These are phyloP conservation scores for Dichotomopilus funicola DNA, from an alignment of 2,329 filamentous ascomycete species.

Conservation along the genomic window DNA sequence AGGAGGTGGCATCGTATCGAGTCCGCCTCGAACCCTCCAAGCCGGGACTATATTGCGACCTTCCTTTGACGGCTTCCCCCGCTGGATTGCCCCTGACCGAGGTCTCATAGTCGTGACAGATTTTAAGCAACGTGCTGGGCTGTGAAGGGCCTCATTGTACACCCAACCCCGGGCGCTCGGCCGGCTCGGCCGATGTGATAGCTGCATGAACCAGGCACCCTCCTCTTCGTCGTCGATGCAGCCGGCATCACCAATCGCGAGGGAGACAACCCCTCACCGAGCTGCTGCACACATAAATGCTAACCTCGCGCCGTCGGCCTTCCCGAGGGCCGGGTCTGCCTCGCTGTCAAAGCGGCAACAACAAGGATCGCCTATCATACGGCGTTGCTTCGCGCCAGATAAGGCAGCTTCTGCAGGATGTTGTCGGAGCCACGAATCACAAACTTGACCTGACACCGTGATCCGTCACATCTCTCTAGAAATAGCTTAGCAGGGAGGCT, in stretches of 20 bases:
- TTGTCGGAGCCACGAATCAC: not conserved
- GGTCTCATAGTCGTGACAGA: constrained; percentile 2
- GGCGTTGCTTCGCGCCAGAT: not conserved
- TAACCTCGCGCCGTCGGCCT: constrained; percentile 3
- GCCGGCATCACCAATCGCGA: constrained; percentile 6
- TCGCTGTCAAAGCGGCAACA: not conserved
- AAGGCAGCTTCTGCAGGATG: constrained; percentile 5
- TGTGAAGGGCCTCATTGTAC: constrained; percentile 4
- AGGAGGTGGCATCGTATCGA: not conserved
- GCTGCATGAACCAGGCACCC: constrained; percentile 1
- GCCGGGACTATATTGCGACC: not conserved
- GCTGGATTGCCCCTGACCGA: not conserved
- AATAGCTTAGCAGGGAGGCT: constrained; percentile 3
- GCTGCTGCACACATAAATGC: not conserved
- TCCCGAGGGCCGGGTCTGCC: constrained; percentile 3
- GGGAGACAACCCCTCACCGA: constrained; percentile 2
- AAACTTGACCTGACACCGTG: not conserved
- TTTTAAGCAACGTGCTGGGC: constrained; percentile 5
- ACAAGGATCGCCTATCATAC: constrained; percentile 3
- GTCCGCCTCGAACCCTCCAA: not conserved
- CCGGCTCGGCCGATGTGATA: constrained; percentile 2
- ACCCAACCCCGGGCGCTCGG: not conserved
- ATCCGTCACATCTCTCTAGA: not conserved
- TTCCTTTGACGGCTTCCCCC: not conserved
- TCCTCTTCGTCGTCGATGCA: constrained; percentile 2